phyloP scores from a whole-genome alignment of 768 basidiomycete genomes.

The Macrolepiota dolichaula region DNA sequence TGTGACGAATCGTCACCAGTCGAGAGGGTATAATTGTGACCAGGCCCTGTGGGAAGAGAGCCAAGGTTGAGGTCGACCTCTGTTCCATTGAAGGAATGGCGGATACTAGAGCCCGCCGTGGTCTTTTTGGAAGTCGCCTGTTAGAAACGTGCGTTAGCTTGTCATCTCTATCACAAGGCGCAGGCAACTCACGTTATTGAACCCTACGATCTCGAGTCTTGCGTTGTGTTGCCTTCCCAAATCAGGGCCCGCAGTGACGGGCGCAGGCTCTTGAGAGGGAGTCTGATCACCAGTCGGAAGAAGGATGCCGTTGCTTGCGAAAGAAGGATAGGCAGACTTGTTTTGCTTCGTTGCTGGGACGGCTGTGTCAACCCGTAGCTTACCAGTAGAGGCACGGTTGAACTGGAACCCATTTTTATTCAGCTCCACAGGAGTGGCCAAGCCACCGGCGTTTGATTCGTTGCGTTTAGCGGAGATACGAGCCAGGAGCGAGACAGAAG shows the following conservation, averaged over 20 bases:
- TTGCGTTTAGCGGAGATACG: constrained; percentile 71
- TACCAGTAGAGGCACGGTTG: constrained; percentile 61
- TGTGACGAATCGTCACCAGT: constrained; percentile 11
- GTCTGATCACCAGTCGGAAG: constrained; percentile 56
- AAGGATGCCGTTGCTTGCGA: constrained; percentile 57
- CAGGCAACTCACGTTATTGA: constrained; percentile 52
- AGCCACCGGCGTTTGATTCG: constrained; percentile 34
- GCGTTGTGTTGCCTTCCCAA: constrained; percentile 73
- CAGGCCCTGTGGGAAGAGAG: constrained; percentile 50
- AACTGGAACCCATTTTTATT: constrained; percentile 48
- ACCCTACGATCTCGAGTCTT: constrained; percentile 70
- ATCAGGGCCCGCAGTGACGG: constrained; percentile 83
- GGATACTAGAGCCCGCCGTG: constrained; percentile 49
- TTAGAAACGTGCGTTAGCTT: constrained; percentile 12
- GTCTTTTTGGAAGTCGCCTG: constrained; percentile 45
- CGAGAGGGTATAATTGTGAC: constrained; percentile 25
- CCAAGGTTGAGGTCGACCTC: constrained; percentile 61
- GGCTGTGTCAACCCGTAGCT: constrained; percentile 73
- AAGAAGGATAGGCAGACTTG: constrained; percentile 81
- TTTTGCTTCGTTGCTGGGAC: constrained; percentile 66
- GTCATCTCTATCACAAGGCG: background rate
- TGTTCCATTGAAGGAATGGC: constrained; percentile 75
- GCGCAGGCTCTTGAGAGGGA: constrained; percentile 68
- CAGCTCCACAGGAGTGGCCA: constrained; percentile 53
- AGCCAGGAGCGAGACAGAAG: constrained; percentile 67